Evolutionary conservation across 495 filamentous ascomycete genomes (phyloP), one percentile per base, ranked within the genome.

Genomic region (Neurospora sp.): DNA sequence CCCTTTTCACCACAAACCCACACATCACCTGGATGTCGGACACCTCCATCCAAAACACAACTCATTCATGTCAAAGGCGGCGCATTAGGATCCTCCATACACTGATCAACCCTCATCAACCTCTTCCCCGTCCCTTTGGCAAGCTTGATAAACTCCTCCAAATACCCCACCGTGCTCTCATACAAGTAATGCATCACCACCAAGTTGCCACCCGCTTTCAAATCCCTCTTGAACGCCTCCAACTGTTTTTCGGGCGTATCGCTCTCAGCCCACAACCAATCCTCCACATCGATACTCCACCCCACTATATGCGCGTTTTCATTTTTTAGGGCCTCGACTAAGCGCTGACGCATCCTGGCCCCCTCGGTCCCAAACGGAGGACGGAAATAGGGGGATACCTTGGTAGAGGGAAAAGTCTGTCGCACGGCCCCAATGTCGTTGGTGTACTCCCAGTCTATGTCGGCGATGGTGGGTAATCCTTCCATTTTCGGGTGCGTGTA

Each of bases 101-200:
- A 94, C 83, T 93, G 91, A 78, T 94, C 92, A 68, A 94, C 88
- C 22, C 92, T 84, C 92, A 94, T 93, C 71, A 94, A 79, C 72
- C 84, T 81, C 82, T 91, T 88, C 18, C 91, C 91, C 3, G 85
- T 88, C 9, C 76, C 82, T 83, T 90, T 93, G 41, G 91, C 89
- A 46, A 91, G 83, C 71, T 83, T 81, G 78, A 94, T 93, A 76
- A 93, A 90, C 80, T 92, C 83, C 61, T 83, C 82, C 71, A 94
- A 82, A 77, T 92, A 91, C 48, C 80, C 78, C 11, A 93, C 90
- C 18, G 92, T 94, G 42, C 82, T 87, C 41, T 89, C 83, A 76
- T 90, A 89, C 37, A 94, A 78, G 78, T 92, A 94, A 77, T 94
- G 92, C 89, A 93, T 88, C 16, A 94, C 92, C 0, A 92, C 89